Conservation (phyloP, 1,284 basidiomycete genomes). For the Ceraceosorus guamensis region DNA sequence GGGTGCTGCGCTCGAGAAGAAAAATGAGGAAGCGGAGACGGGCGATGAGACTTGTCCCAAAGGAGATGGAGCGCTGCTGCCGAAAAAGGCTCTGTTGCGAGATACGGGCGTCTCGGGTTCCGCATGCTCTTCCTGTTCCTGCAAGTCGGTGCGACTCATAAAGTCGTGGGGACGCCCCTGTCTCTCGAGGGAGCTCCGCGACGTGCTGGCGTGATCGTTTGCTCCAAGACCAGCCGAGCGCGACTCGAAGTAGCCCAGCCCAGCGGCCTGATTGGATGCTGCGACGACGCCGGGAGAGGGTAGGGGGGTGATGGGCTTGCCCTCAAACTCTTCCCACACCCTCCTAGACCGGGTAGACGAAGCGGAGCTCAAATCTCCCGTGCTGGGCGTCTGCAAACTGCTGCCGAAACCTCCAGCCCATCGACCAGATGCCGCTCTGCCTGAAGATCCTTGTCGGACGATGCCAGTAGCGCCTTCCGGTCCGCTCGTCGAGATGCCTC, state of each 20-base stretch:
- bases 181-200: background rate
- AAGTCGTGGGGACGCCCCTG: background rate
- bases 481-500: conserved; percentile 12
- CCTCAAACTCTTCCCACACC: conserved; percentile 43
- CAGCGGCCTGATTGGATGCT: background rate
- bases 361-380: conserved; percentile 20
- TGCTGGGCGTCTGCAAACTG: conserved; percentile 11
- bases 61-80: background rate
- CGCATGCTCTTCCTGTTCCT: background rate
- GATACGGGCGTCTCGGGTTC: background rate
- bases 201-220: background rate
- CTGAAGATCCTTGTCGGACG: conserved; percentile 12
- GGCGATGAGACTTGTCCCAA: background rate
- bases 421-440: conserved; percentile 13
- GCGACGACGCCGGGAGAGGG: conserved; percentile 24
- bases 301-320: conserved; percentile 38
- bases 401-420: conserved; percentile 5
- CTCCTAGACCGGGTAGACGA: conserved; percentile 36
- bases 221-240: background rate
- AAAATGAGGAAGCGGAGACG: background rate
- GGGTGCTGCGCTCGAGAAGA: background rate
- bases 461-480: conserved; percentile 10
- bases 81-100: background rate
- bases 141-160: background rate
- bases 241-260: background rate